Percentiles rank a stretch among this genome's conserved stretches.
Evolutionary conservation across 2,329 filamentous ascomycete species (phyloP).

Genomic region (Paradendryphiella salina): DNA sequence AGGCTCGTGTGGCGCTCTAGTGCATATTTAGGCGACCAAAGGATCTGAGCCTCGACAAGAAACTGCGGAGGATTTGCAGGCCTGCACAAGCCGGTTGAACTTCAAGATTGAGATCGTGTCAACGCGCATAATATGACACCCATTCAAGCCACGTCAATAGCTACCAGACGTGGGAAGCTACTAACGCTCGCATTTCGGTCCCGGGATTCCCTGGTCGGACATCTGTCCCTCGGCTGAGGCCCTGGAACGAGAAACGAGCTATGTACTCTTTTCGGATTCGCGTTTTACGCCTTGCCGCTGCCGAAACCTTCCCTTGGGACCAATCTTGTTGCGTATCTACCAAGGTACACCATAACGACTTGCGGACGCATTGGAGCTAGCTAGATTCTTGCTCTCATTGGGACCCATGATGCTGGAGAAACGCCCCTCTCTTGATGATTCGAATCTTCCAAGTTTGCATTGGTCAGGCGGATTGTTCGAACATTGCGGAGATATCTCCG

Average conservation of each 20-base stretch:
- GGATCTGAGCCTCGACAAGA: slow-evolving; percentile 5
- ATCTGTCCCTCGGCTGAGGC: background rate
- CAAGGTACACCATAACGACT: slow-evolving; percentile 4
- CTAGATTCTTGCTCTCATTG: slow-evolving; percentile 1
- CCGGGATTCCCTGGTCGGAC: background rate
- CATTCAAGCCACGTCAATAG: background rate
- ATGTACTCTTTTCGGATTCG: slow-evolving; percentile 2
- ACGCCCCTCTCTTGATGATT: background rate
- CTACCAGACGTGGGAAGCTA: background rate
- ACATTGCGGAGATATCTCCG: background rate
- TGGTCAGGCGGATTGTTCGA: background rate
- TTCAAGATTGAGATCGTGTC: background rate
- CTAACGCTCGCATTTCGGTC: no score
- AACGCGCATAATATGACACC: background rate
- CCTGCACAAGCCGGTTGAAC: background rate
- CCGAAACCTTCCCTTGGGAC: slow-evolving; percentile 6
- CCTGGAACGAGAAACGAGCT: background rate
- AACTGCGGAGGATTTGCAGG: slow-evolving; percentile 13
- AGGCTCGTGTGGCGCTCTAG: slow-evolving; percentile 1
- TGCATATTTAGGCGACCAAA: background rate
- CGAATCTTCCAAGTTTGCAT: background rate
- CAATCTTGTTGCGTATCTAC: slow-evolving; percentile 3
- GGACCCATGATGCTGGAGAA: background rate
- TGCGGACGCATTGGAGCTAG: background rate
- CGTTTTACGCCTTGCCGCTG: slow-evolving; percentile 1